Evolutionary conservation across 371 early-diverging fungal species (phyloP).

Genomic region (Zancudomyces culisetae): DNA sequence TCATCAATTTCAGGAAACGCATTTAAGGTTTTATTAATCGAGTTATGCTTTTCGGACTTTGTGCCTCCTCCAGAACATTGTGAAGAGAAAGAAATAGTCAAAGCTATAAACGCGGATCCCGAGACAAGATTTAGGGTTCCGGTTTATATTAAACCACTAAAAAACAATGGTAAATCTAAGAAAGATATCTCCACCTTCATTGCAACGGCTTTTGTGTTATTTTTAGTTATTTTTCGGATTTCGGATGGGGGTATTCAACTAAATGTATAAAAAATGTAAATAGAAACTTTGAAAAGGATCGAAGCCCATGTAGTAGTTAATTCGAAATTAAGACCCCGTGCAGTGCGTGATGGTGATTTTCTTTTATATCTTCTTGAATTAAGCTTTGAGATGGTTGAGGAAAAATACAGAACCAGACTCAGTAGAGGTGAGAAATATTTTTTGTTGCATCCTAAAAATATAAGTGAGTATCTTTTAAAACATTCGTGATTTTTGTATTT

Average conservation of each 20-base stretch:
- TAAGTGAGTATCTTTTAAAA: too few relatives aligned
- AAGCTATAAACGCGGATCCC: background rate
- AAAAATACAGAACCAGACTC: background rate
- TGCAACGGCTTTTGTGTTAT: background rate
- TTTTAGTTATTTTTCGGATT: background rate
- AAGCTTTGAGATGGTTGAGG: conserved; percentile 6
- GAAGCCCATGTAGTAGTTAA: conserved; percentile 1
- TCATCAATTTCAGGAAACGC: background rate
- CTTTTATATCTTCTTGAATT: conserved; percentile 4
- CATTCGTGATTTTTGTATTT: too few relatives aligned
- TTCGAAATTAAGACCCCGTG: background rate
- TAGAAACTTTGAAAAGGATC: background rate
- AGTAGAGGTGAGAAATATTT: background rate
- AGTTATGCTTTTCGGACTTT: background rate
- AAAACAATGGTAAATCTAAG: background rate
- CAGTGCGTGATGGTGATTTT: conserved; percentile 3
- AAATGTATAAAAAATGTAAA: background rate
- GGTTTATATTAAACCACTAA: background rate
- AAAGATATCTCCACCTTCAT: background rate
- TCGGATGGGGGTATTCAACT: background rate
- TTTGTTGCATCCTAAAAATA: too few relatives aligned
- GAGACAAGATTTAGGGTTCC: background rate
- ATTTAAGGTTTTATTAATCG: background rate
- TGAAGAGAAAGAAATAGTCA: background rate
- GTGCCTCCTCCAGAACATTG: background rate